phyloP scores from a whole-genome alignment of 371 early-diverging fungal species.

The Parasitella parasitica region DNA sequence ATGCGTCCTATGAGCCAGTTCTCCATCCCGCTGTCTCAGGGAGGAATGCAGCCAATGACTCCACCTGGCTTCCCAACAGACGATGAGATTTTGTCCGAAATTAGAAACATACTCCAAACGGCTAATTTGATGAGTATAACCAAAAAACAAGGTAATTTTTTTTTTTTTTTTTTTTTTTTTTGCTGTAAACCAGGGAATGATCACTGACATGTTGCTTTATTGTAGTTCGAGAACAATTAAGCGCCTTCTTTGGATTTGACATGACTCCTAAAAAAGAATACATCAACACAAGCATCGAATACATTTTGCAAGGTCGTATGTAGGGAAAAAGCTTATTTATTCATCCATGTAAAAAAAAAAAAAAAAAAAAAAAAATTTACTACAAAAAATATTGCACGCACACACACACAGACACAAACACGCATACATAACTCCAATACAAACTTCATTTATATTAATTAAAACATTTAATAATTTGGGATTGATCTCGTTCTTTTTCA shows the following conservation, averaged over 20 bases:
- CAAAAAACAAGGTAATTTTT: constrained; percentile 83
- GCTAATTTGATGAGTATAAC: constrained; percentile 82
- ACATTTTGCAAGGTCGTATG: constrained; percentile 50
- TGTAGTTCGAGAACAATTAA: constrained; percentile 79
- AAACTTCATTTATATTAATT: too few relatives aligned
- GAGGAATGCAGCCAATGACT: constrained; percentile 31
- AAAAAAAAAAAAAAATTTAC: constrained; percentile 4
- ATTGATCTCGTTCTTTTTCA: too few relatives aligned
- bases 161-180: too few relatives aligned
- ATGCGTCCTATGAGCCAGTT: constrained; percentile 39
- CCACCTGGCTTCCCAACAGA: constrained; percentile 72
- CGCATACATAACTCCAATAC: background rate
- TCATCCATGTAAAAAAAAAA: constrained; percentile 1
- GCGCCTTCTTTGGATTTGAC: constrained; percentile 80
- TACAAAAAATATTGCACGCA: background rate
- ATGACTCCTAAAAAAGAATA: constrained; percentile 81
- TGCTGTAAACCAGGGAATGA: too few relatives aligned
- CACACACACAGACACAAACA: background rate
- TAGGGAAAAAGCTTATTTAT: constrained; percentile 25
- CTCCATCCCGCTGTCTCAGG: constrained; percentile 38
- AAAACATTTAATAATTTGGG: too few relatives aligned
- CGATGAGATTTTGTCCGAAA: constrained; percentile 80
- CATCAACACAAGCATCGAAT: constrained; percentile 86
- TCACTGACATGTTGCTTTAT: background rate
- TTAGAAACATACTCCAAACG: constrained; percentile 76